Evolutionary conservation across 1,284 basidiomycete species (phyloP).

Genomic region (Sporisorium scitamineum): DNA sequence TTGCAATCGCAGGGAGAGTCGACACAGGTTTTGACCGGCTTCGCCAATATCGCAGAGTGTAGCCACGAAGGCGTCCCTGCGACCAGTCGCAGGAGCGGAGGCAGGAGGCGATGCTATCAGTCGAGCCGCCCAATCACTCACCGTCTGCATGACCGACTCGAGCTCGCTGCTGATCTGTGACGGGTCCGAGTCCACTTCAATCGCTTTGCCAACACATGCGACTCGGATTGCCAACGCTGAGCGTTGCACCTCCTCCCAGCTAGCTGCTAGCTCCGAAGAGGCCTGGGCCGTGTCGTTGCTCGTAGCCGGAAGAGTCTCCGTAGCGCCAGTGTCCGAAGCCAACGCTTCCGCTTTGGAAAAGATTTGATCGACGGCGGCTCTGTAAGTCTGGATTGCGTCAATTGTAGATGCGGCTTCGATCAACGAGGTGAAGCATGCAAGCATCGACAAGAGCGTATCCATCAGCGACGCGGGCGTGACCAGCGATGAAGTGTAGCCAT

Average conservation of each 20-base stretch:
- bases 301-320: constrained; percentile 2
- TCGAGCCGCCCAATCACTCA: constrained; percentile 20
- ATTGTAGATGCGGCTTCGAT: constrained; percentile 29
- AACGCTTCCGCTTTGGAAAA: constrained; percentile 6
- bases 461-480: constrained; percentile 48
- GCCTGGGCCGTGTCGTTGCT: constrained; percentile 10
- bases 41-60: constrained; percentile 52
- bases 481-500: constrained; percentile 53
- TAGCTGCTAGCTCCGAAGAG: constrained; percentile 22
- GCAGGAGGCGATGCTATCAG: constrained; percentile 16
- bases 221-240: constrained; percentile 16
- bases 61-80: constrained; percentile 16
- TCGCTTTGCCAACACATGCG: constrained; percentile 15
- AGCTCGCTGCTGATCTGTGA: constrained; percentile 18
- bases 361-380: constrained; percentile 13
- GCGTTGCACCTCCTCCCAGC: constrained; percentile 29
- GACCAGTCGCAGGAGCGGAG: background rate
- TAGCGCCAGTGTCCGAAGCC: background rate
- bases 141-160: constrained; percentile 16
- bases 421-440: constrained; percentile 33
- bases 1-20: constrained; percentile 27
- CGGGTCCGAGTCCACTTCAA: constrained; percentile 14
- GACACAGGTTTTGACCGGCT: constrained; percentile 27
- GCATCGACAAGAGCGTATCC: constrained; percentile 42
- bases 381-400: constrained; percentile 13